Base-by-base conservation (phyloP, 208 protist species). In the Wallacemonas sp. region DNA sequence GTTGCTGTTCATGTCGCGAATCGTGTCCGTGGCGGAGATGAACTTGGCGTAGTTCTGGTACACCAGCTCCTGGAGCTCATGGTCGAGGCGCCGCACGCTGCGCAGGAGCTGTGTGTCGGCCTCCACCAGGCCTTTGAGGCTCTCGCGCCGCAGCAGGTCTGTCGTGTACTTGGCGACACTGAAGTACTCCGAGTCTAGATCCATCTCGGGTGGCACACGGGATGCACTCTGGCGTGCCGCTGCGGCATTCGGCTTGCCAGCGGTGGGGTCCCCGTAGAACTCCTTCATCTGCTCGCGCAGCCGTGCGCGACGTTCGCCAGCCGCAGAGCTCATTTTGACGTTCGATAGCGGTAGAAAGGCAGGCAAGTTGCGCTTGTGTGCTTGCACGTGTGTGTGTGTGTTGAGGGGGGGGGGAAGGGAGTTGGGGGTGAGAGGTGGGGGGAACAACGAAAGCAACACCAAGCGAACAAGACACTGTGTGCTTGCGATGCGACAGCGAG, bases 31-130 rank as follows among this genome's bases (percentile, higher is more conserved):
- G 9, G 97, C 96, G 38, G 87, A 97, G 67, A 99, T 98, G 73
- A 99, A 99, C 66, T 99, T 98, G 62, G 97, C 96, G 78, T 99
- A 99, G 83, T 99, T 99, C 30, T 98, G 95, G 82, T 99, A 99
- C 4, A 99, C 98, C n/a, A 99, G 73, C 60, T 97, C 98, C 74
- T 99, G 97, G 81, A 99, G 86, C 68, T 98, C 97, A 17, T 64
- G 83, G 58, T 99, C 97, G 1, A 99, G 71, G 19, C 63, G 70
- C 5, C 83, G 80, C 34, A 91, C 83, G 29, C 68, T 80, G 29
- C 90, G 83, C 64, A 92, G 70, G 15, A 95, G 76, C 48, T 84
- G 66, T 15, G 86, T 93, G 63, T 95, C 89, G 1, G 73, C 74
- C 68, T 93, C 86, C 12, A 95, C 86, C 21, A 95, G 54, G 3